Conservation (phyloP, 176 grass and related monocot species). For the Poa annua region DNA sequence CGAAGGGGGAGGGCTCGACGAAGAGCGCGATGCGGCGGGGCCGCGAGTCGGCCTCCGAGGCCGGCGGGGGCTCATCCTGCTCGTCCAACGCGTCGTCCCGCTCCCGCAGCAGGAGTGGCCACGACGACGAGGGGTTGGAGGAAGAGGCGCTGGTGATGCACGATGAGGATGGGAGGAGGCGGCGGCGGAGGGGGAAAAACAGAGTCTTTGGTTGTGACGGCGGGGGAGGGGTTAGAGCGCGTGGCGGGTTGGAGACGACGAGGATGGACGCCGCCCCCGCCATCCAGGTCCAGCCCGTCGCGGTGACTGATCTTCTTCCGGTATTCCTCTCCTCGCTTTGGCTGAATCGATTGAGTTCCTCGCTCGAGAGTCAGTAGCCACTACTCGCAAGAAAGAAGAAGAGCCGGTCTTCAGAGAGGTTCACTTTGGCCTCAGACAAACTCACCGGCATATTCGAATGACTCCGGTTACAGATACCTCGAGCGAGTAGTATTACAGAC, state of each 20-base stretch:
- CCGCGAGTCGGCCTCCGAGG: slow-evolving; percentile 29
- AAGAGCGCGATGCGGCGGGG: slow-evolving; percentile 90
- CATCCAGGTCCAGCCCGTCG: neutral
- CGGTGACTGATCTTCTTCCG: neutral
- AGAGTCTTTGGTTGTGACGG: neutral
- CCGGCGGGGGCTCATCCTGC: slow-evolving; percentile 13
- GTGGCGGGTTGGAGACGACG: neutral
- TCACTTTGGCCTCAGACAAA: neutral
- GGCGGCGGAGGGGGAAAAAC: neutral
- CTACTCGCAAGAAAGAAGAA: neutral
- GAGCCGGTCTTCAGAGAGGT: neutral
- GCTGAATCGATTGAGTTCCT: neutral
- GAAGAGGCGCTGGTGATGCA: neutral
- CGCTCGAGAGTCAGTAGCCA: neutral
- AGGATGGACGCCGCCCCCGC: slow-evolving; percentile 34
- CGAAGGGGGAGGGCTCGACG: slow-evolving; percentile 91
- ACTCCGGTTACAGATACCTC: neutral
- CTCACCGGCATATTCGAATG: neutral
- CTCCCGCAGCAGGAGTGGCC: neutral
- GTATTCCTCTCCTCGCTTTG: neutral
- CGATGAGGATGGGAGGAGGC: neutral
- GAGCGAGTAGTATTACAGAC: neutral
- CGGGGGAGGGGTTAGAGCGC: neutral
- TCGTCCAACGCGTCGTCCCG: slow-evolving; percentile 5
- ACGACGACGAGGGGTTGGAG: neutral